Conservation (phyloP, 2,329 filamentous ascomycete species). For the Waltergamsia citrina region DNA sequence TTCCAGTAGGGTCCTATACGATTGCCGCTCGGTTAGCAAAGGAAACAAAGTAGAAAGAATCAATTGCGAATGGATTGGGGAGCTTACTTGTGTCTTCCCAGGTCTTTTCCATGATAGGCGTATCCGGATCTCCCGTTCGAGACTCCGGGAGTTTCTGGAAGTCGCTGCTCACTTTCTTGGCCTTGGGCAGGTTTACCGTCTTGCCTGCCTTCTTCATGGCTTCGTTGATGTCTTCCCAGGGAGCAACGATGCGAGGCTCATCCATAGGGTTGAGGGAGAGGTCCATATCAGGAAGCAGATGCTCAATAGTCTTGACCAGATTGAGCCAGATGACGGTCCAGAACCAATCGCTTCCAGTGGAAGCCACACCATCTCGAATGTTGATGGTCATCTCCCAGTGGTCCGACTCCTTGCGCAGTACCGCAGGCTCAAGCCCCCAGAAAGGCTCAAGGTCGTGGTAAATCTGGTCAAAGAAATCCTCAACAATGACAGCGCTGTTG, state of each 20-base stretch:
- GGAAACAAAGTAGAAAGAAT: neutral
- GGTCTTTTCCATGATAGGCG: slow-evolving; percentile 26
- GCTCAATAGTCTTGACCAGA: slow-evolving; percentile 41
- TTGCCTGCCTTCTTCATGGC: slow-evolving; percentile 43
- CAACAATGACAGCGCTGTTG: slow-evolving; percentile 44
- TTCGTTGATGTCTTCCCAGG: slow-evolving; percentile 50
- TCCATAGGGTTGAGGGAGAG: slow-evolving; percentile 59
- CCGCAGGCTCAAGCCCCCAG: slow-evolving; percentile 39
- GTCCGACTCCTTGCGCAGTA: slow-evolving; percentile 40
- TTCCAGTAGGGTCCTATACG: slow-evolving; percentile 43
- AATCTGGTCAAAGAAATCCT: slow-evolving; percentile 56
- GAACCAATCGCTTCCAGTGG: slow-evolving; percentile 43
- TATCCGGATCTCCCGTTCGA: slow-evolving; percentile 21
- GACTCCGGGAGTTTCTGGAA: slow-evolving; percentile 33
- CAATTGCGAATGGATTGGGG: neutral
- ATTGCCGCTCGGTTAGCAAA: slow-evolving; percentile 8
- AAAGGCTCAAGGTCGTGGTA: slow-evolving; percentile 51
- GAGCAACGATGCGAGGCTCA: slow-evolving; percentile 53
- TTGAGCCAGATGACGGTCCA: slow-evolving; percentile 48
- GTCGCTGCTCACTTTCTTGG: slow-evolving; percentile 31
- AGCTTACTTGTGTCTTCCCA: slow-evolving; percentile 43
- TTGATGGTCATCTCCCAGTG: slow-evolving; percentile 54
- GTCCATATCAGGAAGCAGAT: slow-evolving; percentile 56
- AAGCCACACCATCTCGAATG: slow-evolving; percentile 42
- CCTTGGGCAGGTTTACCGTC: slow-evolving; percentile 30